Percentiles rank a stretch among this genome's conserved stretches.
Conservation (phyloP, 768 basidiomycete species). For the Vararia minispora region DNA sequence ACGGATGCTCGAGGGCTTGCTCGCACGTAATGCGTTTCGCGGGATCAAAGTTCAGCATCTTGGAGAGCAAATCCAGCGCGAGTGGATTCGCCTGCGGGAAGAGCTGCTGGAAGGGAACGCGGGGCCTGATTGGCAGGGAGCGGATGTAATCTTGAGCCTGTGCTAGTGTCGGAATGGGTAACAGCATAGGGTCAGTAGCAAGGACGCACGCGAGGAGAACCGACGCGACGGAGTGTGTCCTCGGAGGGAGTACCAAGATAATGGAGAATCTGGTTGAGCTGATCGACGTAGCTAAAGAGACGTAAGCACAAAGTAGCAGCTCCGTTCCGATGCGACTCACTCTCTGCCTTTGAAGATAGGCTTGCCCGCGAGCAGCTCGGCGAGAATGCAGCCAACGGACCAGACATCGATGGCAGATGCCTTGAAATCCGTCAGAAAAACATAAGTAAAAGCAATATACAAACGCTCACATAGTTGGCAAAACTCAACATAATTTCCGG, state of each 20-base stretch:
- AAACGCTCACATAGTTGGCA: slow-evolving; percentile 70
- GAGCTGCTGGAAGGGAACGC: slow-evolving; percentile 82
- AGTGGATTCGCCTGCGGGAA: slow-evolving; percentile 92
- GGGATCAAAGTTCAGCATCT: slow-evolving; percentile 93
- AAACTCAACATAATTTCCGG: slow-evolving; percentile 99
- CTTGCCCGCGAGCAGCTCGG: slow-evolving; percentile 86
- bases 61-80: slow-evolving; percentile 85
- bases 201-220: slow-evolving; percentile 73
- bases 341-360: slow-evolving; percentile 97
- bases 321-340: slow-evolving; percentile 32
- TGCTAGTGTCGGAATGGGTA: slow-evolving; percentile 1
- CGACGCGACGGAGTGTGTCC: slow-evolving; percentile 91
- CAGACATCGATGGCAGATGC: slow-evolving; percentile 91
- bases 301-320: slow-evolving; percentile 4
- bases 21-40: slow-evolving; percentile 94
- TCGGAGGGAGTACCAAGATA: slow-evolving; percentile 98
- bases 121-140: slow-evolving; percentile 92
- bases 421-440: slow-evolving; percentile 27
- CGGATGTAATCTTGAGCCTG: slow-evolving; percentile 98
- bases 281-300: slow-evolving; percentile 79
- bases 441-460: neutral
- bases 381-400: slow-evolving; percentile 93
- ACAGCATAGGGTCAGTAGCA: neutral
- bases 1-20: slow-evolving; percentile 90
- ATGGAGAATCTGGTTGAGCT: slow-evolving; percentile 95